Base-by-base conservation (phyloP, 78 protist genomes). In the Speleostelium caveatum region DNA sequence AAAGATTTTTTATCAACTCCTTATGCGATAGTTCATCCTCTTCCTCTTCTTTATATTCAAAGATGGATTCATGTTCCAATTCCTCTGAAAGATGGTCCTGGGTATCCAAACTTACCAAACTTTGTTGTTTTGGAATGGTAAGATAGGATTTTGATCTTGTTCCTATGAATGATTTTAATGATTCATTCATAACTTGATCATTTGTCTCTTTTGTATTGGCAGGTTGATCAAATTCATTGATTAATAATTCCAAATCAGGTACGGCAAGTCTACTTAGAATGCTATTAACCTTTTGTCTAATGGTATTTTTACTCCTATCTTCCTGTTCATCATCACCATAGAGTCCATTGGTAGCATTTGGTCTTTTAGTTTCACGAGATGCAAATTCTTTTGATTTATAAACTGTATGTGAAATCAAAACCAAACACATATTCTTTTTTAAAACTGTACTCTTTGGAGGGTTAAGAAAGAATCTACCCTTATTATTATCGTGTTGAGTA, bases 101-200 rank as follows among this genome's bases (percentile, higher is more conserved):
- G 61, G 68, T 30, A 10, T 28, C 66, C 12, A 59, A 38, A 41
- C 86, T 32, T 30, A 60, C 42, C 8, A 60, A 5, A 10, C n/a
- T 19, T 10, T 16, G 5, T 42, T 51, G 73, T 21, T 39, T 38
- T 12, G 24, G 16, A 1, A 28, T 53, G 3, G 1, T 21, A 1
- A 16, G 21, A 17, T 3, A 3, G 3, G 56, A 0, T 28, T 69
- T 67, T 42, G 90, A 68, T 51, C 60, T 67, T 7, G 30, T 55
- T 17, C 62, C 58, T n/a, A 83, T 83, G 42, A 83, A 83, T 16
- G 90, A 51, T 49, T 55, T 51, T n/a, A 83, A 51, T 30, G 69
- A 41, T 41, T 83, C 90, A 59, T 83, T 83, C 75, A 83, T 83
- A 2, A 72, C 63, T 39, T 68, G 88, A 45, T 76, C 69, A 22